phyloP scores from a whole-genome alignment of 75 land plant genomes.

The Chamaecyparis obtusa region DNA sequence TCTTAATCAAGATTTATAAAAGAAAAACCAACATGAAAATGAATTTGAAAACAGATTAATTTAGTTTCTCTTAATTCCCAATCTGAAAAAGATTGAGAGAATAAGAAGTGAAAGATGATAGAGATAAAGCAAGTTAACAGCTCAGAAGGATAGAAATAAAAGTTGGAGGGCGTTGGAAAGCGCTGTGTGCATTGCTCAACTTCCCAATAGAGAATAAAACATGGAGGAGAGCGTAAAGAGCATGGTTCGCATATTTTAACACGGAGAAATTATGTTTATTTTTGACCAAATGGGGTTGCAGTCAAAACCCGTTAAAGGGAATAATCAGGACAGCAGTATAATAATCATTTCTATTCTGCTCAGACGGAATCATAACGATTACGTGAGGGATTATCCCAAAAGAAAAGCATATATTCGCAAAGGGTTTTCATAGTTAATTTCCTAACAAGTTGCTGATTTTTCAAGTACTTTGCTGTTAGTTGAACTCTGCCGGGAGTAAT shows the following conservation, averaged over 20 bases:
- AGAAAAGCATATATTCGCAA: not conserved
- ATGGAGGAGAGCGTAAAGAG: slow-evolving; percentile 8
- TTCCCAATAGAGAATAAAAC: slow-evolving; percentile 2
- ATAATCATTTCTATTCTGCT: not conserved
- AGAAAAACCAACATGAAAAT: too few species aligned
- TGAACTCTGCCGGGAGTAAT: slow-evolving; percentile 2
- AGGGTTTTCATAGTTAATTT: not conserved
- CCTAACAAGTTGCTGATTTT: not conserved
- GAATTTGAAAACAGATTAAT: too few species aligned
- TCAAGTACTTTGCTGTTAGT: not conserved
- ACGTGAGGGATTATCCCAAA: slow-evolving; percentile 7
- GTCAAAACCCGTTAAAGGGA: slow-evolving; percentile 12
- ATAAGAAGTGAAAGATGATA: not conserved
- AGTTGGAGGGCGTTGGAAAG: not conserved
- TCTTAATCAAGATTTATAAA: too few species aligned
- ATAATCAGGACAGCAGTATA: not conserved
- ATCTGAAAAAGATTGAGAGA: not conserved
- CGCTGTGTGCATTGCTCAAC: slow-evolving; percentile 10
- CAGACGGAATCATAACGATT: slow-evolving; percentile 4
- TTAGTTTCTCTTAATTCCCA: too few species aligned
- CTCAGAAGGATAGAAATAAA: not conserved
- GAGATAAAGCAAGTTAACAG: not conserved
- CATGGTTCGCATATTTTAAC: slow-evolving; percentile 6
- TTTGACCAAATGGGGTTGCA: not conserved
- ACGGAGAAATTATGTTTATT: slow-evolving; percentile 3